phyloP scores from a whole-genome alignment of 2,329 filamentous ascomycete genomes.

The Penicillium sp. region DNA sequence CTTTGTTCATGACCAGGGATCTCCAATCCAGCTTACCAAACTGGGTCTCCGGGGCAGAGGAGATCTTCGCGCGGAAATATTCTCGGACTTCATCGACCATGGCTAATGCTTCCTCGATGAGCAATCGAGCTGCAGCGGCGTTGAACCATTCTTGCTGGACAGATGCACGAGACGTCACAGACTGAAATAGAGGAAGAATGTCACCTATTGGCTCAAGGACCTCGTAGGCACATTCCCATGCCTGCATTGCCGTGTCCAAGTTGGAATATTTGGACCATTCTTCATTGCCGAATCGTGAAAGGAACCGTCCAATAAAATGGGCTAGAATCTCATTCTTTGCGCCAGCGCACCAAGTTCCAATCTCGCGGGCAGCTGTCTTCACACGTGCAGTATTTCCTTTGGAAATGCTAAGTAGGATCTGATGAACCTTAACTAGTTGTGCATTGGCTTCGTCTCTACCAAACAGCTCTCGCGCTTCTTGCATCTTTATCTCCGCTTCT shows the following conservation, averaged over 20 bases:
- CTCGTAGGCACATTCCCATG: slow-evolving; percentile 24
- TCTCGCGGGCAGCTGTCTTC: slow-evolving; percentile 11
- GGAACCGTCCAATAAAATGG: slow-evolving; percentile 16
- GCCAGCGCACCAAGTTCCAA: slow-evolving; percentile 19
- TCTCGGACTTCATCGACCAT: slow-evolving; percentile 17
- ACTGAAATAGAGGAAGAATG: slow-evolving; percentile 18
- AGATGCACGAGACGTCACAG: slow-evolving; percentile 12
- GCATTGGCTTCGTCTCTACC: slow-evolving; percentile 19
- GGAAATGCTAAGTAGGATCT: slow-evolving; percentile 20
- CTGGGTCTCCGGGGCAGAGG: slow-evolving; percentile 3
- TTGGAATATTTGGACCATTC: slow-evolving; percentile 23
- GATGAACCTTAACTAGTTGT: slow-evolving; percentile 20
- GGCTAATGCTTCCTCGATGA: slow-evolving; percentile 13
- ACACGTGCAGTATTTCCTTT: slow-evolving; percentile 6
- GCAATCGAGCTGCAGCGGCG: slow-evolving; percentile 3
- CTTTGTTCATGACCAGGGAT: slow-evolving; percentile 14
- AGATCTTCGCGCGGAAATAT: slow-evolving; percentile 8
- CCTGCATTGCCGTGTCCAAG: slow-evolving; percentile 17
- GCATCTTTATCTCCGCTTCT: slow-evolving; percentile 8
- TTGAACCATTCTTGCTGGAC: slow-evolving; percentile 21
- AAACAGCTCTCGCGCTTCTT: slow-evolving; percentile 13
- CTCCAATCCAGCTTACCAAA: slow-evolving; percentile 9
- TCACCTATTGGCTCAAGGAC: slow-evolving; percentile 12
- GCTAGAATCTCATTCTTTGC: slow-evolving; percentile 18
- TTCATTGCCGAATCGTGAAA: slow-evolving; percentile 18